phyloP scores from a whole-genome alignment of 306 rosid species.

The apple (Malus domestica) region ASM211411v1 NC_041797.1:720501-721000 shows the following conservation, averaged over 20 bases:
- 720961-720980: conserved; percentile 73
- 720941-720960: conserved; percentile 58
- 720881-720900: conserved; percentile 41
- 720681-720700: background rate
- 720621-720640: too few relatives aligned
- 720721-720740: background rate
- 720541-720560: too few relatives aligned
- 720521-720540: too few relatives aligned
- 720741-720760: background rate
- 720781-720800: background rate
- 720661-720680: background rate
- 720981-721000: conserved; percentile 52
- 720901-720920: conserved; percentile 47
- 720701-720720: background rate
- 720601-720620: too few relatives aligned
- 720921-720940: conserved; percentile 60
- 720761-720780: background rate
- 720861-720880: background rate
- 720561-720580: too few relatives aligned
- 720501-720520: too few relatives aligned
- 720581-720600: background rate
- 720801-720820: background rate
- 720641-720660: too few relatives aligned
- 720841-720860: background rate
- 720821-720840: background rate